Evolutionary conservation across 495 filamentous ascomycete genomes (phyloP).

Genomic region (Aspergillus nanangensis): DNA sequence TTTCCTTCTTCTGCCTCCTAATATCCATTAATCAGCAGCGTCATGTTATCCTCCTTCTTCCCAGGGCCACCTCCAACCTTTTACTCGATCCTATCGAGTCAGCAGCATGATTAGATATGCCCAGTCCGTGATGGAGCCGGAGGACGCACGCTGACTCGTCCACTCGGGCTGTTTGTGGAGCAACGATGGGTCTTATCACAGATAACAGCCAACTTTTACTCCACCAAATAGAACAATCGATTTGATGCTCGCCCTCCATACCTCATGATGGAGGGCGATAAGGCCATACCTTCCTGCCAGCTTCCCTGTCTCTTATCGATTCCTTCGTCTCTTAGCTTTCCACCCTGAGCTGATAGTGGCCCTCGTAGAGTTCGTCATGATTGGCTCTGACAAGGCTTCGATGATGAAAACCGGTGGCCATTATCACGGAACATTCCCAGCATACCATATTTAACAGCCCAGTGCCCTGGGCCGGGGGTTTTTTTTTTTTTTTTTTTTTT

Average conservation of each 20-base stretch:
- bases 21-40: no score
- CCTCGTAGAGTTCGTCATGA: no score
- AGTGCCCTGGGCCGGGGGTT: no score
- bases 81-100: constrained; percentile 46
- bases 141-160: neutral
- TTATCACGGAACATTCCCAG: no score
- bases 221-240: constrained; percentile 18
- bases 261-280: constrained; percentile 14
- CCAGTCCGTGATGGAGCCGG: neutral
- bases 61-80: neutral
- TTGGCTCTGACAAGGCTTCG: no score
- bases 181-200: constrained; percentile 4
- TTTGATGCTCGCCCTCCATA: constrained; percentile 6
- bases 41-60: neutral
- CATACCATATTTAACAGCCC: no score
- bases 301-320: no score
- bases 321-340: no score
- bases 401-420: no score
- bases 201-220: constrained; percentile 24
- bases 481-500: no score
- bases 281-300: neutral
- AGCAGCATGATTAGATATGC: constrained; percentile 23
- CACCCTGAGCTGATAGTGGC: no score
- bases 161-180: neutral
- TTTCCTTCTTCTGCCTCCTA: neutral